Conservation (phyloP, 495 filamentous ascomycete species). For the Entonaema liquescens region DNA sequence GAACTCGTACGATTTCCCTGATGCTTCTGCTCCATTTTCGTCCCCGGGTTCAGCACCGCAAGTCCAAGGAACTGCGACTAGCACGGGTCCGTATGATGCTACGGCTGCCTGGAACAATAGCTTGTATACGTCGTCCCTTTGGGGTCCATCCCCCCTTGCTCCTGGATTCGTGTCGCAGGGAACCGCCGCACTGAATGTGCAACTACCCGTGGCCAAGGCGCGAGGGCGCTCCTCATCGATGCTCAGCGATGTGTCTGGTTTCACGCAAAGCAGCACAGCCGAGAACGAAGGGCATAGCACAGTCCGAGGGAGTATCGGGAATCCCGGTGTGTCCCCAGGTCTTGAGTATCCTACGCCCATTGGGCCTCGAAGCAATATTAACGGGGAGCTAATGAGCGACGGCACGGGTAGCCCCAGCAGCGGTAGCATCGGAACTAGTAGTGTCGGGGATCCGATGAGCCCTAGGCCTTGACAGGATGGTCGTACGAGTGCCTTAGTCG, state of each 20-base stretch:
- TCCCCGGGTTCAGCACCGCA: slow-evolving; percentile 27
- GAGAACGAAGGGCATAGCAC: slow-evolving; percentile 38
- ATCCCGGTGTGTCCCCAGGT: slow-evolving; percentile 29
- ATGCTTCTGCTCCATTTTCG: slow-evolving; percentile 27
- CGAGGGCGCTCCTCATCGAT: slow-evolving; percentile 72
- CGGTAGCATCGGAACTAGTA: slow-evolving; percentile 40
- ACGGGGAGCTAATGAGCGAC: slow-evolving; percentile 28
- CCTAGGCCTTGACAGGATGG: slow-evolving; percentile 32
- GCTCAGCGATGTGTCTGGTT: slow-evolving; percentile 71
- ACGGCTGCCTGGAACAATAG: slow-evolving; percentile 45
- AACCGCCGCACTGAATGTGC: slow-evolving; percentile 29
- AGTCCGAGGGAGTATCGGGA: slow-evolving; percentile 24
- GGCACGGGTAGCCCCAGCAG: slow-evolving; percentile 37
- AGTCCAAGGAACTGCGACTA: slow-evolving; percentile 23
- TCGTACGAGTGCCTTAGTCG: slow-evolving; percentile 7
- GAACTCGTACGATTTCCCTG: slow-evolving; percentile 40
- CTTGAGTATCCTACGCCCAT: slow-evolving; percentile 37
- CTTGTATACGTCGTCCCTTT: slow-evolving; percentile 43
- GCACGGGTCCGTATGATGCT: slow-evolving; percentile 37
- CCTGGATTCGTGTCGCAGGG: slow-evolving; percentile 43
- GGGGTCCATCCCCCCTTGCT: slow-evolving; percentile 41
- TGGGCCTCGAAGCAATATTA: slow-evolving; percentile 20
- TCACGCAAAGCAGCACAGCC: slow-evolving; percentile 64
- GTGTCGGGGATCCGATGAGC: slow-evolving; percentile 42
- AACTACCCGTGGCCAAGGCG: slow-evolving; percentile 45